Evolutionary conservation across 2,329 filamentous ascomycete species (phyloP), one percentile per base, ranked within the genome.

Genomic region (Cryoendolithus antarcticus): DNA sequence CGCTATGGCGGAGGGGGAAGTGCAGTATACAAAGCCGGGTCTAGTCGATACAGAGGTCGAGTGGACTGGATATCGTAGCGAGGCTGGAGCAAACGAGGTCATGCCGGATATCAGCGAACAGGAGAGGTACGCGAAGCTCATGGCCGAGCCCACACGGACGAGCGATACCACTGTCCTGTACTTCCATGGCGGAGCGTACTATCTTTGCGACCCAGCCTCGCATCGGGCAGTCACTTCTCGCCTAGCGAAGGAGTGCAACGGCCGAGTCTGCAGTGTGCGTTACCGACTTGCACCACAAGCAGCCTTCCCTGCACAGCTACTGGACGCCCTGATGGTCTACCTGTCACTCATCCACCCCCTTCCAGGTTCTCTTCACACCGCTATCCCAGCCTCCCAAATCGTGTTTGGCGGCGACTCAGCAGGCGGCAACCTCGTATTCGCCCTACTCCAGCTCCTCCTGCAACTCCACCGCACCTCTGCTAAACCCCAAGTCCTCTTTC

Each of bases 161-260:
- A 70, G 65, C 36, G 70, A 73, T 3, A 69, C 71, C 1, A 86
- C 80, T 0, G 58, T 86, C 0, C 63, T 88, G 12, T 86, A 84
- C 58, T 72, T 88, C 50, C 82, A 88, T 57, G 82, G 82, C 44
- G 84, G 83, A 38, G 82, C 77, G 3, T 82, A 81, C 61, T 86
- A 67, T 47, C 69, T 86, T 21, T 70, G 80, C 51, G 83, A 88
- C 50, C 82, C 83, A 9, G 60, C 69, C 1, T 77, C 76, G 0
- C 78, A 86, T 52, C 73, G 84, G 2, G 56, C 64, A 0, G 60
- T 70, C 0, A 70, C 68, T 11, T 72, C 72, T 43, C 72, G 69
- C 37, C 62, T 89, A 9, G 80, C 82, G 13, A 76, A 78, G 53
- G 56, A 77, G 41, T 80, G 74, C 0, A 71, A 73, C 15, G 82